These are phyloP conservation scores for Fusarium neocosmosporiellum DNA, from an alignment of 2,329 filamentous ascomycete genomes.

Conservation along the genomic window DNA sequence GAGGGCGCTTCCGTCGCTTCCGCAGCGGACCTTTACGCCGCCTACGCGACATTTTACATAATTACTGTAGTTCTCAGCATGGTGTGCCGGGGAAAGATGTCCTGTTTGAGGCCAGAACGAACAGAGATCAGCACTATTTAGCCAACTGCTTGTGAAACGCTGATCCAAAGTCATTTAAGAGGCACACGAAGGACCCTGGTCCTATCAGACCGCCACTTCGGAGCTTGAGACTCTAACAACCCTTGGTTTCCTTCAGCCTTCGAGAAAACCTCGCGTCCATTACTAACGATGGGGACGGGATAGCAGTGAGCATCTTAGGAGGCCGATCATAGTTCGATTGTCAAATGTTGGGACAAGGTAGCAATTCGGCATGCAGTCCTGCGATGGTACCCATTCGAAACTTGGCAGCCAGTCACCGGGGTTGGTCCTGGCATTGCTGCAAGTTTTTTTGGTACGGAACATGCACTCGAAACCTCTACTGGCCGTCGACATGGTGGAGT, in stretches of 20 bases:
- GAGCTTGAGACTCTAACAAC: not conserved
- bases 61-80: slow-evolving; percentile 15
- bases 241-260: not conserved
- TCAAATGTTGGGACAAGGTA: not conserved
- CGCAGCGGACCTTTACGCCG: slow-evolving; percentile 7
- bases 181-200: not conserved
- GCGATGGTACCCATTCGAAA: not conserved
- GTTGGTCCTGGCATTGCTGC: not conserved
- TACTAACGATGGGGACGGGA: not conserved
- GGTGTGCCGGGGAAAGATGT: not conserved
- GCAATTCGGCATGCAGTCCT: not conserved
- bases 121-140: slow-evolving; percentile 12
- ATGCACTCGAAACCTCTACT: not conserved
- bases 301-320: not conserved
- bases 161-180: not conserved
- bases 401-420: not conserved
- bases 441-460: not conserved
- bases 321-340: not conserved
- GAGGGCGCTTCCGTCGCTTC: slow-evolving; percentile 12
- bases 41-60: slow-evolving; percentile 20
- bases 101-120: not conserved
- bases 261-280: not conserved
- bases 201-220: slow-evolving; percentile 29
- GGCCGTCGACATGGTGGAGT: not conserved
- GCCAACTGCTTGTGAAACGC: slow-evolving; percentile 12